These are phyloP conservation scores for Canariomyces notabilis DNA, from an alignment of 2,329 filamentous ascomycete species.

Conservation along the genomic window DNA sequence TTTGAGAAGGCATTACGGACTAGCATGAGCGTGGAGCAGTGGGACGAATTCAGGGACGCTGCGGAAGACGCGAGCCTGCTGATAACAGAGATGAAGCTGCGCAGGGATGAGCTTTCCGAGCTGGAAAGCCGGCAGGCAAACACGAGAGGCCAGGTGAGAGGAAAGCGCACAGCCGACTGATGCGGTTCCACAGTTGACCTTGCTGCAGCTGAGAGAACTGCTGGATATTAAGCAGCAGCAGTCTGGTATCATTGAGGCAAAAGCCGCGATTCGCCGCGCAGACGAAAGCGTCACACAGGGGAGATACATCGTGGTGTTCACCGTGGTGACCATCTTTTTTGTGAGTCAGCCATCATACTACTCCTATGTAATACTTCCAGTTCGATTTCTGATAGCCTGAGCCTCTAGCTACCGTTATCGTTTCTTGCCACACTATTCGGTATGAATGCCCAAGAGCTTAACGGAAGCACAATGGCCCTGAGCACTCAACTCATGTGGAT, in stretches of 20 bases:
- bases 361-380: background rate
- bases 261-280: constrained; percentile 28
- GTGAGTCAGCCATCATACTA: constrained; percentile 18
- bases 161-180: background rate
- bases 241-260: constrained; percentile 31
- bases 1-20: constrained; percentile 21
- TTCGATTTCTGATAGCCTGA: background rate
- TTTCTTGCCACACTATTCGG: constrained; percentile 37
- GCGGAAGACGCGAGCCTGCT: constrained; percentile 12
- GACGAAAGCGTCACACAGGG: constrained; percentile 30
- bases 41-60: constrained; percentile 6
- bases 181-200: background rate
- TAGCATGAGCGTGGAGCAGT: constrained; percentile 10
- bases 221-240: constrained; percentile 33
- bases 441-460: constrained; percentile 32
- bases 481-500: constrained; percentile 18
- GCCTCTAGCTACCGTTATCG: constrained; percentile 31
- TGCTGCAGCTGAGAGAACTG: constrained; percentile 26
- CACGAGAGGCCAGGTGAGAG: constrained; percentile 25
- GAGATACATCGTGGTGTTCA: constrained; percentile 32
- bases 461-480: constrained; percentile 15
- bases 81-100: constrained; percentile 22
- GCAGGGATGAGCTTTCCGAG: constrained; percentile 24
- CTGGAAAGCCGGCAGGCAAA: constrained; percentile 28
- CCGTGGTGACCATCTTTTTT: constrained; percentile 34